Percentiles rank a stretch among this genome's conserved stretches.
These are phyloP conservation scores for Coniochaeta pulveracea DNA, from an alignment of 2,329 filamentous ascomycete genomes.

Conservation along the genomic window DNA sequence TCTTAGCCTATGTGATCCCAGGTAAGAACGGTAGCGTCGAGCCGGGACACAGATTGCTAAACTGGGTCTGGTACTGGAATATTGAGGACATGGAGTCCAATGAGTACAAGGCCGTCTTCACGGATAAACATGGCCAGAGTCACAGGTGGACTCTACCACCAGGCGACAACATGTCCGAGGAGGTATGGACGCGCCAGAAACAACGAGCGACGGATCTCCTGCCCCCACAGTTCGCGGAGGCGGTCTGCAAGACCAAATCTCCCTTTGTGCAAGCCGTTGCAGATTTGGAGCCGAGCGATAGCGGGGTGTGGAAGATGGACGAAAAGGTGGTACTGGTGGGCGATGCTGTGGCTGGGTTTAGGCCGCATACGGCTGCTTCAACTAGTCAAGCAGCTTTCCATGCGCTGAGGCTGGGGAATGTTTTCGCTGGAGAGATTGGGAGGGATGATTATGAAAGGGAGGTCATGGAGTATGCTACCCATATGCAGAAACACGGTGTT, in stretches of 20 bases:
- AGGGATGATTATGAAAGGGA: constrained; percentile 1
- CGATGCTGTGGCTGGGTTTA: constrained; percentile 30
- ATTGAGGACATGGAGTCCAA: neutral
- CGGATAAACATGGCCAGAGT: constrained; percentile 2
- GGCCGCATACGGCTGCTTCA: constrained; percentile 18
- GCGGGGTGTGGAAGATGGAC: neutral
- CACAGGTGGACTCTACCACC: constrained; percentile 2
- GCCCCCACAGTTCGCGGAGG: constrained; percentile 3
- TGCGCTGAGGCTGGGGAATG: neutral
- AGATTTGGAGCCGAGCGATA: constrained; percentile 1
- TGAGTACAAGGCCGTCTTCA: constrained; percentile 1
- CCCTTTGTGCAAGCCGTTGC: constrained; percentile 4
- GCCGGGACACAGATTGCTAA: neutral
- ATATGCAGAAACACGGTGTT: constrained; percentile 1
- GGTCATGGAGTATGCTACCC: neutral
- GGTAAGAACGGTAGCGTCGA: neutral
- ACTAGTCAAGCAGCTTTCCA: constrained; percentile 4
- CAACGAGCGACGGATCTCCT: constrained; percentile 1
- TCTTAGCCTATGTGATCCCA: constrained; percentile 2
- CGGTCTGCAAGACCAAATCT: constrained; percentile 1
- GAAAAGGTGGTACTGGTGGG: constrained; percentile 24
- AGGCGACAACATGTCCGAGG: constrained; percentile 1
- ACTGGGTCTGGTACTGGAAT: constrained; percentile 5
- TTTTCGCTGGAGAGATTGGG: neutral
- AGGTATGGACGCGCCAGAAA: constrained; percentile 2